Conservation (phyloP, 805 yeast genomes). For the Lachancea nothofagi region DNA sequence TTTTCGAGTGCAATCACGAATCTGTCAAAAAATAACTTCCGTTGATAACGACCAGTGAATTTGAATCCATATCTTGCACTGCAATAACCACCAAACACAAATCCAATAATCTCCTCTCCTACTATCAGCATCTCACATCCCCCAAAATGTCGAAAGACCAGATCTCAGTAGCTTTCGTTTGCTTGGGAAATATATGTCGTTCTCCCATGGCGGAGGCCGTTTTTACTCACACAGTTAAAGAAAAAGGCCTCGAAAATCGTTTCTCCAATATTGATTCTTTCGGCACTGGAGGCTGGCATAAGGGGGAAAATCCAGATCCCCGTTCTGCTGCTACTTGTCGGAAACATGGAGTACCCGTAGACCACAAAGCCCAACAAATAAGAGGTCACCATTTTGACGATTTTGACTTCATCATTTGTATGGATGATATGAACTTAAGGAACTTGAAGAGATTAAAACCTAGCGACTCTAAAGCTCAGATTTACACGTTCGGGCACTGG, state of each 20-base stretch:
- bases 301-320: slow-evolving; percentile 76
- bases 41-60: no score
- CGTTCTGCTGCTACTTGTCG: slow-evolving; percentile 66
- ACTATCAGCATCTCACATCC: not conserved
- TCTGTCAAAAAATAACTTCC: no score
- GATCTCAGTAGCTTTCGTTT: slow-evolving; percentile 77
- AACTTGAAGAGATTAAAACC: slow-evolving; percentile 52
- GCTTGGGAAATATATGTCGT: slow-evolving; percentile 88
- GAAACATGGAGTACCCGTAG: slow-evolving; percentile 65
- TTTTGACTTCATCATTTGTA: slow-evolving; percentile 65
- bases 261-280: slow-evolving; percentile 70
- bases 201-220: slow-evolving; percentile 99
- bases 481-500: slow-evolving; percentile 80
- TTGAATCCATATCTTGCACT: no score
- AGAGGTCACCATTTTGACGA: slow-evolving; percentile 42
- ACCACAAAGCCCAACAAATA: slow-evolving; percentile 72
- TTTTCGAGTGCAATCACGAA: no score
- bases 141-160: slow-evolving; percentile 1
- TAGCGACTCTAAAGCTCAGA: slow-evolving; percentile 39
- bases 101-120: not conserved
- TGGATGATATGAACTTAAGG: slow-evolving; percentile 58
- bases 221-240: slow-evolving; percentile 57
- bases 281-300: slow-evolving; percentile 83
- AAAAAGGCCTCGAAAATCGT: slow-evolving; percentile 37
- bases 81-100: no score